phyloP scores from a whole-genome alignment of 257 asterid species.

The Solanum corneliomulleri region DNA sequence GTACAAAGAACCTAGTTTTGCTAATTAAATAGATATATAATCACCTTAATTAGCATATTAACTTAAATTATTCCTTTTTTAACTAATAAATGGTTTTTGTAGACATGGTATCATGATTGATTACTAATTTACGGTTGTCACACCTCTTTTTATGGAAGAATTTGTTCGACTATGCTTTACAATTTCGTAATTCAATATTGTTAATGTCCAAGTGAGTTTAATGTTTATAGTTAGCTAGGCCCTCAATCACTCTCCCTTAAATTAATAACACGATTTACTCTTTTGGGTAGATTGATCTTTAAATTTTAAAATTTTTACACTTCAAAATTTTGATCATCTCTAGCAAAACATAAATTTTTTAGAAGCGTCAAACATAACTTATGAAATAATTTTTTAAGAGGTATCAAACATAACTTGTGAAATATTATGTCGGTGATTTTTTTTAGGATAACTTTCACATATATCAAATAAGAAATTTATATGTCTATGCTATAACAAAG shows the following conservation, averaged over 20 bases:
- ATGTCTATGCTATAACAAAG: too few relatives aligned
- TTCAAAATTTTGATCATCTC: background rate
- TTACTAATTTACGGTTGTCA: background rate
- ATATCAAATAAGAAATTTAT: too few relatives aligned
- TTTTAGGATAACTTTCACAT: too few relatives aligned
- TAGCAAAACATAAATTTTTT: too few relatives aligned
- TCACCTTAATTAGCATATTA: background rate
- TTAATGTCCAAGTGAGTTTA: background rate
- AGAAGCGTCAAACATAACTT: background rate
- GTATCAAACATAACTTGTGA: background rate
- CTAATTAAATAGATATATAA: background rate
- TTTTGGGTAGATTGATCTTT: too few relatives aligned
- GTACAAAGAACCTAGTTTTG: constrained; percentile 2
- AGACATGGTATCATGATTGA: background rate
- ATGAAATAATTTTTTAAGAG: too few relatives aligned
- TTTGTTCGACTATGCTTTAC: background rate
- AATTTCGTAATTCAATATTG: background rate
- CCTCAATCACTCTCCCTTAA: background rate
- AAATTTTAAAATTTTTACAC: background rate
- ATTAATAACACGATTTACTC: background rate
- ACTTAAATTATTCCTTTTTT: background rate
- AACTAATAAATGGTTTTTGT: background rate
- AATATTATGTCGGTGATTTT: too few relatives aligned
- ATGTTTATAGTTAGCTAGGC: background rate
- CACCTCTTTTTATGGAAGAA: background rate